phyloP scores from a whole-genome alignment of 2,329 filamentous ascomycete species.

The Raffaelea deltoideospora region DNA sequence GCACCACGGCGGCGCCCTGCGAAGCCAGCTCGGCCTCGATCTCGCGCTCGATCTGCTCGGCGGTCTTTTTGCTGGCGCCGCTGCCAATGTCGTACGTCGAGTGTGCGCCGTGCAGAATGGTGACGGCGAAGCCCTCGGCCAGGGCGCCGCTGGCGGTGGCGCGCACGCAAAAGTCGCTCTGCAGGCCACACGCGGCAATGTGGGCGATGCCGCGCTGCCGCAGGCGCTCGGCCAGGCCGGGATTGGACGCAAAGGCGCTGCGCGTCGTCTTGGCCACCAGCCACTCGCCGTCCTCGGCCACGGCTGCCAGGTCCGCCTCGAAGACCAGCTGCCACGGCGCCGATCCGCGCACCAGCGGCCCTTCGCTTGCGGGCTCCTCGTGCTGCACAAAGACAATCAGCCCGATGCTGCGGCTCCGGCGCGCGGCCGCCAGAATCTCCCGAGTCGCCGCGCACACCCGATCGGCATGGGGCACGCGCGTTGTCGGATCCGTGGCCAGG shows the following conservation, averaged over 20 bases:
- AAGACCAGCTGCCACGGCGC: constrained; percentile 16
- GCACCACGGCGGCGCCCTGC: neutral
- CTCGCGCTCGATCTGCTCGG: constrained; percentile 13
- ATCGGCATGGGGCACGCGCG: constrained; percentile 13
- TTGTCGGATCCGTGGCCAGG: constrained; percentile 12
- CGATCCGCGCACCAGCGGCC: constrained; percentile 11
- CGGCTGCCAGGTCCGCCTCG: constrained; percentile 11
- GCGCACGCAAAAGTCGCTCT: constrained; percentile 18
- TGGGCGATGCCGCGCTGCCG: constrained; percentile 10
- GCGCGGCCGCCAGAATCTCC: constrained; percentile 11
- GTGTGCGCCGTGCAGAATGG: constrained; percentile 15
- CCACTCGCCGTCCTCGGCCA: constrained; percentile 9
- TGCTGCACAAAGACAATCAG: constrained; percentile 17
- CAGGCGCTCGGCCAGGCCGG: constrained; percentile 13
- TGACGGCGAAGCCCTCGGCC: constrained; percentile 14
- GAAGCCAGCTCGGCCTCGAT: constrained; percentile 9
- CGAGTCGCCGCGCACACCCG: constrained; percentile 11
- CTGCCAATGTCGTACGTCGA: constrained; percentile 15
- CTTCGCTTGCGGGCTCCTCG: constrained; percentile 10
- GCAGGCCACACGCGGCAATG: constrained; percentile 16
- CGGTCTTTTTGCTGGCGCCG: no score
- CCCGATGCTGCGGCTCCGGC: constrained; percentile 2
- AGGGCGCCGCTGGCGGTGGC: constrained; percentile 14
- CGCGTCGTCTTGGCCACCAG: constrained; percentile 13
- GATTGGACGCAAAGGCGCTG: constrained; percentile 16